Evolutionary conservation across 2,329 filamentous ascomycete species (phyloP).

Genomic region (Hypoxylon sp.): DNA sequence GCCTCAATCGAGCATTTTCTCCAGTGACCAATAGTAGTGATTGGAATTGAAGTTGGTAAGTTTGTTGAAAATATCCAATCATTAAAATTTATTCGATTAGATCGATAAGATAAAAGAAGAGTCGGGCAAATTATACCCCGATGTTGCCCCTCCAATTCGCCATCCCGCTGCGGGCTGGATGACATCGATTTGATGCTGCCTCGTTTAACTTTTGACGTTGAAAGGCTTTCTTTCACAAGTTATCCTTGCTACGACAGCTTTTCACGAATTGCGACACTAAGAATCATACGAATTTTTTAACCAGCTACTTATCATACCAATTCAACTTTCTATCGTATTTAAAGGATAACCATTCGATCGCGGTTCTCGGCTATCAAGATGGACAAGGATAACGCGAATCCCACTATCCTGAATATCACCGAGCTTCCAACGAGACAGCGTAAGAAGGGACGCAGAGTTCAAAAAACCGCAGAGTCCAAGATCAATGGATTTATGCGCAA

Average conservation of each 20-base stretch:
- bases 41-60: constrained; percentile 18
- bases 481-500: constrained; percentile 64
- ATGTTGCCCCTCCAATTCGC: constrained; percentile 23
- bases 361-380: constrained; percentile 49
- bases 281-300: not conserved
- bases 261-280: constrained; percentile 8
- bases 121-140: constrained; percentile 28
- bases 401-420: constrained; percentile 88
- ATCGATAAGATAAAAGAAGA: constrained; percentile 38
- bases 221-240: constrained; percentile 8
- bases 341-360: constrained; percentile 1
- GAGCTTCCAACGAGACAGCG: constrained; percentile 87
- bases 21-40: constrained; percentile 11
- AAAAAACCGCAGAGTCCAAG: constrained; percentile 63
- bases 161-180: constrained; percentile 5
- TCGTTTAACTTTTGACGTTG: constrained; percentile 4
- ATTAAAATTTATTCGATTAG: constrained; percentile 32
- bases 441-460: constrained; percentile 64
- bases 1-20: constrained; percentile 2
- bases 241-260: constrained; percentile 23
- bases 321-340: not conserved
- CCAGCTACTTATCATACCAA: not conserved
- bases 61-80: not conserved
- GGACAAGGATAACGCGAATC: constrained; percentile 83
- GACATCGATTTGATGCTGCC: constrained; percentile 22